These are phyloP conservation scores for Coemansia aciculifera DNA, from an alignment of 192 early-diverging fungal species.

Conservation along the genomic window DNA sequence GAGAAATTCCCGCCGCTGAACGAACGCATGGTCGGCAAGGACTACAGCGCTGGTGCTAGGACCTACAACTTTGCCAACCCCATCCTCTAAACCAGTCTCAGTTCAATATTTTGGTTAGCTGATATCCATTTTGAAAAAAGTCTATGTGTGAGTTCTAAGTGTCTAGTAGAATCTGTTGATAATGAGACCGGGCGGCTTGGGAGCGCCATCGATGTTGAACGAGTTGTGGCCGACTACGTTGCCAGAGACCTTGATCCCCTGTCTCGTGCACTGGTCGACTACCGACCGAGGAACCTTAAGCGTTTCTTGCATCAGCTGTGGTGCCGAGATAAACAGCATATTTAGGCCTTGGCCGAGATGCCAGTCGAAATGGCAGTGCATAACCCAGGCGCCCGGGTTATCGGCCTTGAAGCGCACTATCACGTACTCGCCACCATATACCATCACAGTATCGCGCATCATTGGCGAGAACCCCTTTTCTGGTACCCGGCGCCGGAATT, in stretches of 20 bases:
- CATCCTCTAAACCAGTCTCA: conserved; percentile 36
- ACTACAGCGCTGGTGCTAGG: conserved; percentile 59
- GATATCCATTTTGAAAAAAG: neutral
- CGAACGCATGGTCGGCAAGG: conserved; percentile 55
- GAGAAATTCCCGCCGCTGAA: conserved; percentile 59
- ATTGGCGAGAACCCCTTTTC: conserved; percentile 11
- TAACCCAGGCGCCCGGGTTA: conserved; percentile 81
- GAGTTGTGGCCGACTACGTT: conserved; percentile 30
- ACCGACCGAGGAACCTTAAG: conserved; percentile 30
- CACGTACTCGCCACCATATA: conserved; percentile 61
- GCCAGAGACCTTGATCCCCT: conserved; percentile 22
- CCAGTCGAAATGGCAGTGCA: conserved; percentile 77
- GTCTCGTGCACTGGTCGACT: conserved; percentile 26
- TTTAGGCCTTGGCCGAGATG: conserved; percentile 69
- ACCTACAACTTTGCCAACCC: conserved; percentile 64
- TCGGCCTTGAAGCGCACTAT: conserved; percentile 75
- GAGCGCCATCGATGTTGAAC: conserved; percentile 23
- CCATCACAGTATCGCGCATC: conserved; percentile 64
- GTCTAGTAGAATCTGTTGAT: conserved; percentile 3
- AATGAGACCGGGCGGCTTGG: conserved; percentile 5
- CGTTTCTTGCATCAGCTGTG: conserved; percentile 11
- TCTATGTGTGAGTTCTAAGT: neutral
- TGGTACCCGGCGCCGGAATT: conserved; percentile 49
- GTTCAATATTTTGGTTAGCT: neutral
- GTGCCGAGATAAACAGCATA: conserved; percentile 56